Conservation (phyloP, 768 basidiomycete genomes). For the Tylopilus plumbeoviolaceoides region DNA sequence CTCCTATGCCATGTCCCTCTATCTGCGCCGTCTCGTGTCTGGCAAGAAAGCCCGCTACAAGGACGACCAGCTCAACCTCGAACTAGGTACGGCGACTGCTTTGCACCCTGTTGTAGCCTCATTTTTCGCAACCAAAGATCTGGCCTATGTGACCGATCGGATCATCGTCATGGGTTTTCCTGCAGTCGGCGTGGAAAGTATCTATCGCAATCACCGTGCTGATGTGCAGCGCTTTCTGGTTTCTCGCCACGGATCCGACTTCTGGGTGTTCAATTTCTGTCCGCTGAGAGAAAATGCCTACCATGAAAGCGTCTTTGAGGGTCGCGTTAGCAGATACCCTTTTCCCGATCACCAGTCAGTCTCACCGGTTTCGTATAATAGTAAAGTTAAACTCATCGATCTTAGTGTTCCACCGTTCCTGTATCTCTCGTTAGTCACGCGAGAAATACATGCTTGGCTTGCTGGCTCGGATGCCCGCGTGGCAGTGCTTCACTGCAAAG, state of each 20-base stretch:
- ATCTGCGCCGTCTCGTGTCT: constrained; percentile 72
- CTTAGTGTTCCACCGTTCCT: constrained; percentile 72
- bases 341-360: constrained; percentile 89
- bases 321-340: constrained; percentile 78
- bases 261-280: constrained; percentile 89
- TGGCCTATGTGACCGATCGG: constrained; percentile 69
- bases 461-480: constrained; percentile 60
- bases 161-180: constrained; percentile 85
- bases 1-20: constrained; percentile 48
- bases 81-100: constrained; percentile 51
- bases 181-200: constrained; percentile 68
- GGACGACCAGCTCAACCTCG: constrained; percentile 61
- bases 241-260: constrained; percentile 68
- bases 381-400: background rate
- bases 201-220: constrained; percentile 75
- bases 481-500: constrained; percentile 86
- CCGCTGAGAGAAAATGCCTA: constrained; percentile 81
- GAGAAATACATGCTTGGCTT: constrained; percentile 75
- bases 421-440: constrained; percentile 64
- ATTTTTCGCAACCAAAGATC: constrained; percentile 34
- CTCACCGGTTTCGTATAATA: constrained; percentile 43
- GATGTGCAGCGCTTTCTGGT: constrained; percentile 77
- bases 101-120: constrained; percentile 12
- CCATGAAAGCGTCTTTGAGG: constrained; percentile 60
- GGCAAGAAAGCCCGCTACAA: constrained; percentile 76